phyloP scores from a whole-genome alignment of 805 yeast species.

The Clavispora fructus region DNA sequence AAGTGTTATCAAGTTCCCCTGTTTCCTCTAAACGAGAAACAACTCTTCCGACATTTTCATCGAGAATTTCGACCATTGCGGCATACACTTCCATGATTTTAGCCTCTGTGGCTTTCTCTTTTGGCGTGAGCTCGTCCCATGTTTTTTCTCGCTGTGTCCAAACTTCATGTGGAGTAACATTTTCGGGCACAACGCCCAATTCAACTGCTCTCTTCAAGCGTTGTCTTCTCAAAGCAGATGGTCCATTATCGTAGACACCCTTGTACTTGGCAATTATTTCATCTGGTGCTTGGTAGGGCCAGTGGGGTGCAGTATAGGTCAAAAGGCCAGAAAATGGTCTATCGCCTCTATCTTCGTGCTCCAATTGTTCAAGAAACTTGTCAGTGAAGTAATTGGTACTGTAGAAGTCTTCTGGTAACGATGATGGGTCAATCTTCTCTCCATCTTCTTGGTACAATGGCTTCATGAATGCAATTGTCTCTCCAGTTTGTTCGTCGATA shows the following conservation, averaged over 20 bases:
- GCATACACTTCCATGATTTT: conserved; percentile 54
- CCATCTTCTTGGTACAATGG: conserved; percentile 39
- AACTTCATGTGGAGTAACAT: conserved; percentile 40
- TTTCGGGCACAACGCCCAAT: conserved; percentile 43
- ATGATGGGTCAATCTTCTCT: conserved; percentile 28
- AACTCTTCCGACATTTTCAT: conserved; percentile 47
- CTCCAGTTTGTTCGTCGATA: conserved; percentile 22
- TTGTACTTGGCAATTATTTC: conserved; percentile 43
- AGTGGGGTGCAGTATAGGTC: conserved; percentile 62
- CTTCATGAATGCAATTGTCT: conserved; percentile 29
- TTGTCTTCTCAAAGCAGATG: conserved; percentile 34
- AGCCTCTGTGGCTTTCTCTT: conserved; percentile 33
- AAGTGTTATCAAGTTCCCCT: conserved; percentile 49
- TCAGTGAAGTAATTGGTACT: conserved; percentile 42
- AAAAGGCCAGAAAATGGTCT: conserved; percentile 51
- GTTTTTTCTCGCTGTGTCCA: conserved; percentile 36
- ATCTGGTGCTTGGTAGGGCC: conserved; percentile 61
- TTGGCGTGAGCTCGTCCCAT: conserved; percentile 39
- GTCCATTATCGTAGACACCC: conserved; percentile 46
- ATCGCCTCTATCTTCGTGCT: conserved; percentile 25
- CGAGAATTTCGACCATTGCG: conserved; percentile 59
- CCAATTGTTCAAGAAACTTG: conserved; percentile 35
- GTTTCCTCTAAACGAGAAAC: conserved; percentile 34
- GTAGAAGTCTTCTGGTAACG: conserved; percentile 44
- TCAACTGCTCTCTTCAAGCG: conserved; percentile 37